A percentile compares a stretch with the other conserved stretches of the same genome.
These are phyloP conservation scores for Daldinia sp. DNA, from an alignment of 2,329 filamentous ascomycete species.

Conservation along the genomic window DNA sequence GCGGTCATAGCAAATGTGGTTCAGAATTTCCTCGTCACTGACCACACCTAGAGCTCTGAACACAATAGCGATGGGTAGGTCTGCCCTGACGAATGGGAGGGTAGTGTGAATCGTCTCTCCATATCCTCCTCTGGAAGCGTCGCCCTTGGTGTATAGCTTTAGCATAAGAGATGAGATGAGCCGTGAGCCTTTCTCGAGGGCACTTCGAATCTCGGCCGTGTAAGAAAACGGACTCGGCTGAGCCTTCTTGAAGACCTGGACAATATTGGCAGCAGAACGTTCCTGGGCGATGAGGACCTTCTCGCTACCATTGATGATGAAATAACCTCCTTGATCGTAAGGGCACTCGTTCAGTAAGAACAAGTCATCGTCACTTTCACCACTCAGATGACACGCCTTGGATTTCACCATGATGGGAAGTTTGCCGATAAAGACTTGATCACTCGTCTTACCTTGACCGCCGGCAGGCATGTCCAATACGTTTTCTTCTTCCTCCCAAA, in stretches of 20 bases:
- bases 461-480: constrained; percentile 63
- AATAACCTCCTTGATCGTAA: constrained; percentile 98
- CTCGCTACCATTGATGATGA: constrained; percentile 98
- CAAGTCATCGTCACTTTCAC: constrained; percentile 84
- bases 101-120: constrained; percentile 91
- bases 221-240: constrained; percentile 92
- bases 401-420: constrained; percentile 99
- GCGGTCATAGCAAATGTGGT: constrained; percentile 96
- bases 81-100: constrained; percentile 91
- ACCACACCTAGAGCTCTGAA: constrained; percentile 96
- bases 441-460: constrained; percentile 66
- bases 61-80: constrained; percentile 93
- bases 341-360: constrained; percentile 96
- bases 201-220: constrained; percentile 94
- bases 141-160: constrained; percentile 89
- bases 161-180: constrained; percentile 93
- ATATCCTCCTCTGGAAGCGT: constrained; percentile 80
- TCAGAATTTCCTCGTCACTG: constrained; percentile 96
- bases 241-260: constrained; percentile 99
- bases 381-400: constrained; percentile 90
- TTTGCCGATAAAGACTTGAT: constrained; percentile 91
- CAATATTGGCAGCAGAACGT: constrained; percentile 96
- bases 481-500: constrained; percentile 71
- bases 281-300: constrained; percentile 99
- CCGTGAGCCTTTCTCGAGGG: constrained; percentile 94